A percentile compares a stretch with the other conserved stretches of the same genome.
These are phyloP conservation scores for Liriodendron chinense DNA, from an alignment of 164 flowering plant species.

Conservation along the genomic window DNA sequence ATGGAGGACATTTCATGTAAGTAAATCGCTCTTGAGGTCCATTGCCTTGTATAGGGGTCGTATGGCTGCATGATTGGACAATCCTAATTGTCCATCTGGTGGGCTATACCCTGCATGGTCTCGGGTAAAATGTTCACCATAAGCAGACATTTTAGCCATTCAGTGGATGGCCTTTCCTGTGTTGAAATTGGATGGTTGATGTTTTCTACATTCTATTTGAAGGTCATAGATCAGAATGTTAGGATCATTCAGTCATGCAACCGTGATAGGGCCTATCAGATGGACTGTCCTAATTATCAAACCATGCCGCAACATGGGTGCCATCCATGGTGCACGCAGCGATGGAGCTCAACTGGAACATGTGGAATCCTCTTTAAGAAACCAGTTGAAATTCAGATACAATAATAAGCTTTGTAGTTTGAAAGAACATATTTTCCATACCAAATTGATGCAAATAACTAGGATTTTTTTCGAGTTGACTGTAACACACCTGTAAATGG, in stretches of 20 bases:
- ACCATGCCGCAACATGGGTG: not conserved
- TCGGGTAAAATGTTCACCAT: no score
- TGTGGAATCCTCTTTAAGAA: not conserved
- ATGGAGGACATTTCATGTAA: not conserved
- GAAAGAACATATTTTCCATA: not conserved
- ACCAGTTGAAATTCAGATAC: not conserved
- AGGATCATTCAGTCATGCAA: not conserved
- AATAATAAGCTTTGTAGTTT: no score
- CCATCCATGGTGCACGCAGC: not conserved
- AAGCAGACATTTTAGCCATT: no score
- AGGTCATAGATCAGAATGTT: not conserved
- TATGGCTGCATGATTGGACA: not conserved
- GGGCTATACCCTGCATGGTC: not conserved
- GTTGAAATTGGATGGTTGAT: no score
- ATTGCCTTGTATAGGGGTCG: not conserved
- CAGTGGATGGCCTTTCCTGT: no score
- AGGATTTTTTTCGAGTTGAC: not conserved
- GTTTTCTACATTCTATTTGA: not conserved
- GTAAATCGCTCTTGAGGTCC: not conserved
- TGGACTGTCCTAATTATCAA: not conserved
- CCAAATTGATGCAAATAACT: not conserved
- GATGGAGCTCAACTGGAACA: not conserved
- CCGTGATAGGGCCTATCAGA: not conserved
- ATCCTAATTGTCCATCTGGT: not conserved
- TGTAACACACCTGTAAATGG: not conserved